Conservation (phyloP, 2,329 filamentous ascomycete species). For the Penicillium sp. region DNA sequence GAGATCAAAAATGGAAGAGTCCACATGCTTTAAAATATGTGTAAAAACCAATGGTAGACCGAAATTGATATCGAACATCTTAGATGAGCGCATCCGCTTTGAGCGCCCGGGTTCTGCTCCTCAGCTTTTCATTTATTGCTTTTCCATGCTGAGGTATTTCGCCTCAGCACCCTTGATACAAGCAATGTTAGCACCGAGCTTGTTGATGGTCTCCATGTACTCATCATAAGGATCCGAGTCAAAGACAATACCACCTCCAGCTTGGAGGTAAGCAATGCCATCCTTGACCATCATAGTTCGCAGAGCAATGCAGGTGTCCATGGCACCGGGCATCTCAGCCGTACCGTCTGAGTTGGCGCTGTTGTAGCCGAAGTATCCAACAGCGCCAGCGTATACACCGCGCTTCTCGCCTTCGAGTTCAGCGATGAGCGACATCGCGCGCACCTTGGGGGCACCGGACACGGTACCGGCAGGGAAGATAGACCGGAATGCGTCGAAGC, state of each 20-base stretch:
- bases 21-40: too few relatives aligned
- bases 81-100: background rate
- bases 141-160: slow-evolving; percentile 54
- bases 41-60: too few relatives aligned
- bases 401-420: slow-evolving; percentile 93
- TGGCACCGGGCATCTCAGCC: slow-evolving; percentile 71
- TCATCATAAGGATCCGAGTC: slow-evolving; percentile 90
- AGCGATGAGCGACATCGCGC: slow-evolving; percentile 95
- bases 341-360: slow-evolving; percentile 65
- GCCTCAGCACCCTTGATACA: slow-evolving; percentile 84
- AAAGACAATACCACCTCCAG: slow-evolving; percentile 84
- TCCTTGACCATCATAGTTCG: slow-evolving; percentile 95
- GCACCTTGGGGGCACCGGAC: slow-evolving; percentile 91
- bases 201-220: slow-evolving; percentile 96
- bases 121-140: slow-evolving; percentile 18
- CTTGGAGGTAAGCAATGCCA: slow-evolving; percentile 86
- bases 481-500: slow-evolving; percentile 92
- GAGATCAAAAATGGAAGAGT: too few relatives aligned
- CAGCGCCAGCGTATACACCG: slow-evolving; percentile 91
- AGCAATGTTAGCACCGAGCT: slow-evolving; percentile 84
- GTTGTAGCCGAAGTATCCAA: slow-evolving; percentile 93
- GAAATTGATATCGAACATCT: background rate
- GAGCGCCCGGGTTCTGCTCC: background rate
- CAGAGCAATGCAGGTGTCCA: slow-evolving; percentile 84
- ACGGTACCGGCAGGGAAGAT: slow-evolving; percentile 98